phyloP scores from a whole-genome alignment of 345 rosid species.

The Litchi chinensis region DNA sequence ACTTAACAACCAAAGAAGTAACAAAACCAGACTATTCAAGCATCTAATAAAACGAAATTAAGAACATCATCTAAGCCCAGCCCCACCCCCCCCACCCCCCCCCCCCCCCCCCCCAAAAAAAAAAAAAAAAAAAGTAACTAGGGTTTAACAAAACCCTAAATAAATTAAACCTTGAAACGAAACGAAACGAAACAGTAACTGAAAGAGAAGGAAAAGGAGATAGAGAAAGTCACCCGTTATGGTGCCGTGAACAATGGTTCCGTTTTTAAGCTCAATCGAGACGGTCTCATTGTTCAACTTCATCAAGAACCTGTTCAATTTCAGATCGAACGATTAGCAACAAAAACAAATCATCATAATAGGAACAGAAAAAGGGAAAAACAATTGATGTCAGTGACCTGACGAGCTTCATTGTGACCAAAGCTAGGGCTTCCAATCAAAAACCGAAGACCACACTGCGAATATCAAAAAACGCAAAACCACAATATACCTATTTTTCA shows the following conservation, averaged over 20 bases:
- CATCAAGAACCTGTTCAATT: conserved; percentile 78
- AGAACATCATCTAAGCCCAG: background rate
- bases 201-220: background rate
- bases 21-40: background rate
- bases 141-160: conserved; percentile 39
- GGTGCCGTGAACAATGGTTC: conserved; percentile 91
- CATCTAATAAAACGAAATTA: background rate
- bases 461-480: too few relatives aligned
- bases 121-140: background rate
- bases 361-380: background rate
- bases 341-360: background rate
- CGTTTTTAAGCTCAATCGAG: conserved; percentile 94
- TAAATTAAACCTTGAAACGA: background rate
- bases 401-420: conserved; percentile 54
- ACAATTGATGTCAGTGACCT: conserved; percentile 28
- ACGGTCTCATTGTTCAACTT: conserved; percentile 95
- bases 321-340: background rate
- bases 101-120: background rate
- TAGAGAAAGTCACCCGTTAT: conserved; percentile 62
- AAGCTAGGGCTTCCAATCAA: conserved; percentile 18
- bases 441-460: background rate
- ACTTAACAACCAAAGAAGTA: background rate
- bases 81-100: too few relatives aligned
- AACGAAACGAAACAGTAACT: too few relatives aligned
- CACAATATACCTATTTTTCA: too few relatives aligned